Base-by-base conservation (phyloP, 2,329 filamentous ascomycete species). In the Periconia sp. region DNA sequence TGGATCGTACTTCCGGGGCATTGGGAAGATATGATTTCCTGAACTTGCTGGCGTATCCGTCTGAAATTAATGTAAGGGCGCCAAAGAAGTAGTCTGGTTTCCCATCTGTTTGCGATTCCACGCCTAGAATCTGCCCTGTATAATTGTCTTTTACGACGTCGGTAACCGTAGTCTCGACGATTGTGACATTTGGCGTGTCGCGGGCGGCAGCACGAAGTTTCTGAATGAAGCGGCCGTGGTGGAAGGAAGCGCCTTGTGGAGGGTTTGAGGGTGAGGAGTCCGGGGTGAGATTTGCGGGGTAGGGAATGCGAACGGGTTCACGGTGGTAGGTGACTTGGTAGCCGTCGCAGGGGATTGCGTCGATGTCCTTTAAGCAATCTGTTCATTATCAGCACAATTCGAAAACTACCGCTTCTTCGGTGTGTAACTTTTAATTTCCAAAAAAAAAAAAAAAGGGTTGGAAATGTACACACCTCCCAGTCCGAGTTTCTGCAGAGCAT, bases 1-100 rank as follows among this genome's bases (percentile, higher is more conserved):
- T 94, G 61, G 87, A 92, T 61, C 85, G 86, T 33, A 89, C 83
- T 35, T 86, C 68, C 5, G 92, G 89, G 1, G 78, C 73, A 44
- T 82, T 79, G 19, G 76, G 74, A 45, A 92, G 82, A 64, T 89
- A 84, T 51, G 88, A 79, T 70, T 92, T 92, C 56, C 94, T 85
- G 76, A 97, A 96, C 63, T 88, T 92, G 63, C 89, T 95, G 43
- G 84, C 85, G 70, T 97, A 99, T 49, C 94, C 94, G 72, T 99
- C 92, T 36, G 90, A 89, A 28, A 94, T 82, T 52, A 99, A 84
- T 16, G 92, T 99, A 49, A 99, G 77, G 51, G 88, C 80, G 43
- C 86, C 94, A 64, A 97, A 96, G 76, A 89, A 99, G 48, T 73
- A 76, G 68, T 96, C 91, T 52, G 78, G 73, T 37, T 77, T 68